These are phyloP conservation scores for Rhodotorula sp. DNA, from an alignment of 1,284 basidiomycete genomes.

Conservation along the genomic window DNA sequence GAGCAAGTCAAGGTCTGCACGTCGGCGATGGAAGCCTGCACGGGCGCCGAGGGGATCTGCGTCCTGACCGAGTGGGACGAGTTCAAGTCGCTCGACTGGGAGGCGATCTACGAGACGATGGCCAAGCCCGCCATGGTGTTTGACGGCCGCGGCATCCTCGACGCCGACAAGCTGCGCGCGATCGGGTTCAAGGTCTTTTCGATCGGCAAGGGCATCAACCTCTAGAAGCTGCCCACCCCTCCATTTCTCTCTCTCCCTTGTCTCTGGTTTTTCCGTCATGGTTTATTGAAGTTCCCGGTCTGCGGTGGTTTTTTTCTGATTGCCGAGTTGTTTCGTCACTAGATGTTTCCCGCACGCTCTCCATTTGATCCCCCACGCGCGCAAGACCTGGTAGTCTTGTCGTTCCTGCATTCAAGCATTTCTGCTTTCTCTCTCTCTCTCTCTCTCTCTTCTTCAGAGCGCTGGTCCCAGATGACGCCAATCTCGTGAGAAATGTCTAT, in stretches of 20 bases:
- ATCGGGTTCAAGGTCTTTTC: slow-evolving; percentile 86
- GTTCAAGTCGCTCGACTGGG: slow-evolving; percentile 90
- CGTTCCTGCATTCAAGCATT: too few species aligned
- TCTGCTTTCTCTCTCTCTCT: too few species aligned
- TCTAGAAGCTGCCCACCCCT: slow-evolving; percentile 9
- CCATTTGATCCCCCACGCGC: too few species aligned
- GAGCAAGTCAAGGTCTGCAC: slow-evolving; percentile 76
- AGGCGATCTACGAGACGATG: slow-evolving; percentile 78
- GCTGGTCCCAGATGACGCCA: too few species aligned
- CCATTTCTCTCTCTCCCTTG: not conserved
- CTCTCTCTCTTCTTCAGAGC: too few species aligned
- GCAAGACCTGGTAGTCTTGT: too few species aligned
- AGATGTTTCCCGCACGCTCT: too few species aligned
- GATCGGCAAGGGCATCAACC: slow-evolving; percentile 47
- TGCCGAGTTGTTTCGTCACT: too few species aligned
- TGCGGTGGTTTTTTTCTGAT: too few species aligned
- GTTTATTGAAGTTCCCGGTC: not conserved
- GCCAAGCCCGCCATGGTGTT: slow-evolving; percentile 95
- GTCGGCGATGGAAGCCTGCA: slow-evolving; percentile 82
- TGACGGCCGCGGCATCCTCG: slow-evolving; percentile 82
- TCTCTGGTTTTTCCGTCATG: not conserved
- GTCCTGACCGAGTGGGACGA: slow-evolving; percentile 89
- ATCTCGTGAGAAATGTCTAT: too few species aligned
- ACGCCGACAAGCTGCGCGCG: slow-evolving; percentile 70
- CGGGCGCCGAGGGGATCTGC: slow-evolving; percentile 84